Base-by-base conservation (phyloP, 129 eudicot species). In the Smallanthus sonchifolius region DNA sequence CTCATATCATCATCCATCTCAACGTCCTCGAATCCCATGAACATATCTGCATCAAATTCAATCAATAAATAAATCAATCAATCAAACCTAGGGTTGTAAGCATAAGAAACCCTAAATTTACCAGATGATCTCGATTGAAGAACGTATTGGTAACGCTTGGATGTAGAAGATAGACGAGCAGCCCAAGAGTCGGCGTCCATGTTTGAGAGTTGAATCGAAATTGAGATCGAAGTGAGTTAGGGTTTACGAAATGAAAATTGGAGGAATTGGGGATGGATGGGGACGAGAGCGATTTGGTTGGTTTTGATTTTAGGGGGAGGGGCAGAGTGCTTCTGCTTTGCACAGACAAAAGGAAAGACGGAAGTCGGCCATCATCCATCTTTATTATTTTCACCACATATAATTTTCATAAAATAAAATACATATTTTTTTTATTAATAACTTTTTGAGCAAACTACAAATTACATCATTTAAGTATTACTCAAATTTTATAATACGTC, bases 181-280 rank as follows among this genome's bases (percentile, higher is more conserved):
- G 84, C 84, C 97, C 96, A 92, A 16, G 93, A 87, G 76, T 85
- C 92, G 75, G 86, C 82, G 77, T 92, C 97, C 97, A 92, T 92
- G 10, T 4, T 77, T 61, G 65, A 68, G 75, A 70, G 32, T 73
- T 43, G 69, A 43, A 45, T 48, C 17, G 69, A 37, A 57, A 42
- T 74, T 35, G 78, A 38, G 75, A 70, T 71, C 11, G 38, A 60
- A 68, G 20, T 68, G 51, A 43, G 34, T 44, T 84, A 73, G 87
- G 85, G 85, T 73, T 80, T 70, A 48, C 51, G 79, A 52, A 24
- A 20, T 14, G 15, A 44, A 68, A 35, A 44, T 56, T 30, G 57
- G 38, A 13, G 10, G 43, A 44, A 11, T 44, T 13, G 54, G 37
- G 2, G 16, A 56, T 55, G 47, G 24, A 38, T 45, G 0, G 44